Evolutionary conservation across 73 alveolate genomes (phyloP).

Genomic region (Symbiodinium pilosum): DNA sequence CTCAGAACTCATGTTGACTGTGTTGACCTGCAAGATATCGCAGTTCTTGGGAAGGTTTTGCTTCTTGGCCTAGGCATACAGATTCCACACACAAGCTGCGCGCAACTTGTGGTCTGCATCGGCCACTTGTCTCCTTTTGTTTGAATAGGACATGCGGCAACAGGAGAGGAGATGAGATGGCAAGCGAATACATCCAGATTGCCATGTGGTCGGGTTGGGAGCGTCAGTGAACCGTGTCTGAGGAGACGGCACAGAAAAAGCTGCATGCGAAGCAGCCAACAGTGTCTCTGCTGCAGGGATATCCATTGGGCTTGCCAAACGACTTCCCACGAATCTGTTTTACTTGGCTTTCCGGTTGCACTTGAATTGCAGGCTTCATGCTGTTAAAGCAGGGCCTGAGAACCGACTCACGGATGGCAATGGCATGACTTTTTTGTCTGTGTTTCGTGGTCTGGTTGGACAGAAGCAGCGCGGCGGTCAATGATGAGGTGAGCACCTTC

Average conservation of each 20-base stretch:
- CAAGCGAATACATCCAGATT: no score
- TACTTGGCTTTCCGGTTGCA: no score
- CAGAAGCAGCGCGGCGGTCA: not conserved
- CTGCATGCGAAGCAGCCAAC: slow-evolving; percentile 51
- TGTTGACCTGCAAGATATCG: no score
- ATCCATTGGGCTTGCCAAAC: not conserved
- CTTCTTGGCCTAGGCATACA: no score
- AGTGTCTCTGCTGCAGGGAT: not conserved
- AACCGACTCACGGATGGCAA: not conserved
- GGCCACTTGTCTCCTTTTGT: not conserved
- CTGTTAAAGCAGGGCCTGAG: slow-evolving; percentile 30
- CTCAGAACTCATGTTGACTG: no score
- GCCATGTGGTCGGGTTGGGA: no score
- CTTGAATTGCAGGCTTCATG: slow-evolving; percentile 23
- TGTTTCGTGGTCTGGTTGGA: not conserved
- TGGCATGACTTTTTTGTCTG: not conserved
- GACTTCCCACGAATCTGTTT: no score
- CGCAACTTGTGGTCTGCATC: not conserved
- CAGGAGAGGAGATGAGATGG: no score
- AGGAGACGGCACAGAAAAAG: not conserved
- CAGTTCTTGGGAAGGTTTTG: no score
- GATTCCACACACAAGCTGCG: slow-evolving; percentile 1
- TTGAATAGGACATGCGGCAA: no score
- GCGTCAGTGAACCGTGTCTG: no score
- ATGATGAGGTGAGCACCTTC: slow-evolving; percentile 3